phyloP scores from a whole-genome alignment of 495 filamentous ascomycete species.

The Venustampulla echinocandica region DNA sequence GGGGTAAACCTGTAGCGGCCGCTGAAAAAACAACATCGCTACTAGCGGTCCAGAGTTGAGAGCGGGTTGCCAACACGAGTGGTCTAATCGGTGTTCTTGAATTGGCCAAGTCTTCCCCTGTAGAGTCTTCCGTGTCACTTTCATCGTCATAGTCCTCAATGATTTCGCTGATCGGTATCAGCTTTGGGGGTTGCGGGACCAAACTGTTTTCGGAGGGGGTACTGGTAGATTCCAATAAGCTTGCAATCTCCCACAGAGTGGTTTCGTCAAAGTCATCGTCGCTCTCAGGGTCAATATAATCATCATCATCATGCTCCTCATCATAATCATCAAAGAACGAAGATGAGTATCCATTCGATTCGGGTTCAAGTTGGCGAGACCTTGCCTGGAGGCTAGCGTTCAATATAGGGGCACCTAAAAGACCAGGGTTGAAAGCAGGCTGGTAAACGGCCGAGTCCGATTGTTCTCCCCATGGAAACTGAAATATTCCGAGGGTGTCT shows the following conservation, averaged over 20 bases:
- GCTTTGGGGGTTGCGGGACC: conserved; percentile 13
- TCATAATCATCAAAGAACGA: conserved; percentile 33
- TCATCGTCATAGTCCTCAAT: conserved; percentile 17
- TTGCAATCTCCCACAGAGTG: conserved; percentile 50
- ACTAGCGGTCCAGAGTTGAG: conserved; percentile 8
- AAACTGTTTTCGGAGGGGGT: conserved; percentile 39
- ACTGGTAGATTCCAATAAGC: conserved; percentile 36
- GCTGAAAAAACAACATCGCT: background rate
- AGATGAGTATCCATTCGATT: conserved; percentile 29
- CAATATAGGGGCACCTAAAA: conserved; percentile 9
- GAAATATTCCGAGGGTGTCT: conserved; percentile 46
- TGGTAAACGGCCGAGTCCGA: conserved; percentile 36
- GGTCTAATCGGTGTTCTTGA: too few relatives aligned
- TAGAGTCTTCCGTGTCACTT: conserved; percentile 4
- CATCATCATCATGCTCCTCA: conserved; percentile 41
- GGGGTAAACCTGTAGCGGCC: conserved; percentile 1
- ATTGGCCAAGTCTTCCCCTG: background rate
- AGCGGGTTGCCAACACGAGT: background rate
- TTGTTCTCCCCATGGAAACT: conserved; percentile 49
- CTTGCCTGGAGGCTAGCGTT: conserved; percentile 26
- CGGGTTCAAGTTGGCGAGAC: conserved; percentile 27
- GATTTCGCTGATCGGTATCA: background rate
- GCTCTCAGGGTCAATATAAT: conserved; percentile 27
- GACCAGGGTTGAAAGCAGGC: conserved; percentile 17
- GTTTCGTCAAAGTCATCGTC: conserved; percentile 47